A percentile compares a stretch with the other conserved stretches of the same genome.
Evolutionary conservation across 148 eudicot genomes (phyloP).

Genomic region (Pharnaceum exiguum): DNA sequence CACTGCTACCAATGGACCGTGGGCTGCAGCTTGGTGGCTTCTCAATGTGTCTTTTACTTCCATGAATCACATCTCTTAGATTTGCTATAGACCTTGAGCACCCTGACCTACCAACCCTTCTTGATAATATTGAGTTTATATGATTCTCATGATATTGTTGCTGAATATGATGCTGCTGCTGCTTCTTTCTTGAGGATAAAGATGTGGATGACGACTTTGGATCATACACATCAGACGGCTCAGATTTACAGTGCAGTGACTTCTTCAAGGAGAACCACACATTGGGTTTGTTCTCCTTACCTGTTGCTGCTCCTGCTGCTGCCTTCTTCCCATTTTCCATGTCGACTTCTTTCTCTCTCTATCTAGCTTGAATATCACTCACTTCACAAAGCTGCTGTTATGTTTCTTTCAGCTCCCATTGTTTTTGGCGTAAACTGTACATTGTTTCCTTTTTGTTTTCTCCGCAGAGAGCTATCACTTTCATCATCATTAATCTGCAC

Average conservation of each 20-base stretch:
- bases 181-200: not conserved
- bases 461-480: not conserved
- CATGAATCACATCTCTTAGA: constrained; percentile 89
- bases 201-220: constrained; percentile 39
- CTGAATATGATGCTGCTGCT: not conserved
- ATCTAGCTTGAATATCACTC: not conserved
- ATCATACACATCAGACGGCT: constrained; percentile 78
- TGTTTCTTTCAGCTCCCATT: too few relatives aligned
- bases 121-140: constrained; percentile 52
- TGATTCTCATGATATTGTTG: constrained; percentile 22
- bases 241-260: constrained; percentile 84
- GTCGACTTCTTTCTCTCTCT: constrained; percentile 2
- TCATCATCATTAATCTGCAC: not conserved
- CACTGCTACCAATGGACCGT: constrained; percentile 92
- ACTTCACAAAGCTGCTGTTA: too few relatives aligned
- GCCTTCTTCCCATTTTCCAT: constrained; percentile 12
- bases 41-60: constrained; percentile 83
- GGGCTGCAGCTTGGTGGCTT: constrained; percentile 83
- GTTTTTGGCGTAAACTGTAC: too few relatives aligned
- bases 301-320: constrained; percentile 7
- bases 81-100: constrained; percentile 96
- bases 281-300: constrained; percentile 54
- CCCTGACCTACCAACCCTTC: constrained; percentile 66
- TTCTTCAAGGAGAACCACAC: constrained; percentile 88
- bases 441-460: not conserved